phyloP scores from a whole-genome alignment of 108 stramenopile genomes.

The Nitzschia sp. region DNA sequence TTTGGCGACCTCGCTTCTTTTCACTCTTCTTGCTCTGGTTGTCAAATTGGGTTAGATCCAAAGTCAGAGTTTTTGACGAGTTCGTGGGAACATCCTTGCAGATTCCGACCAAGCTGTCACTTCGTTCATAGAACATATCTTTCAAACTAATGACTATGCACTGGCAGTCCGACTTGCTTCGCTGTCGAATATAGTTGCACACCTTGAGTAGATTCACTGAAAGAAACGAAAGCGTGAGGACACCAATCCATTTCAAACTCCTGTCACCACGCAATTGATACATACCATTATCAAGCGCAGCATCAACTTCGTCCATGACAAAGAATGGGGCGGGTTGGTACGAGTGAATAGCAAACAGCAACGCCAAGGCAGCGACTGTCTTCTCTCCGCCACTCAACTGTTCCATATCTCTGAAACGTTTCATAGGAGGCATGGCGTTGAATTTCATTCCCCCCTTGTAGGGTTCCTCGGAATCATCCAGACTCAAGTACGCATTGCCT shows the following conservation, averaged over 20 bases:
- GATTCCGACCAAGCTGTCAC: conserved; percentile 87
- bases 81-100: conserved; percentile 86
- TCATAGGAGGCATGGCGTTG: conserved; percentile 99
- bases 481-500: conserved; percentile 87
- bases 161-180: conserved; percentile 86
- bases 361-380: conserved; percentile 96
- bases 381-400: conserved; percentile 99
- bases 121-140: conserved; percentile 94
- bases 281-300: conserved; percentile 78
- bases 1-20: conserved; percentile 20
- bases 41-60: conserved; percentile 82
- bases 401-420: conserved; percentile 98
- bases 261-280: not conserved
- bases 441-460: conserved; percentile 96
- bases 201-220: conserved; percentile 97
- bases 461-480: conserved; percentile 94
- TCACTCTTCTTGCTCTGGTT: conserved; percentile 11
- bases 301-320: conserved; percentile 98
- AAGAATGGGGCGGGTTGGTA: conserved; percentile 96
- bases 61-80: conserved; percentile 75
- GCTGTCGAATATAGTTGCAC: conserved; percentile 95
- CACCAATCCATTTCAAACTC: not conserved
- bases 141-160: conserved; percentile 99
- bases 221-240: conserved; percentile 44
- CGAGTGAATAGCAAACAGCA: conserved; percentile 98